Evolutionary conservation across 352 stramenopile genomes (phyloP).

Genomic region (Pythium insidiosum): DNA sequence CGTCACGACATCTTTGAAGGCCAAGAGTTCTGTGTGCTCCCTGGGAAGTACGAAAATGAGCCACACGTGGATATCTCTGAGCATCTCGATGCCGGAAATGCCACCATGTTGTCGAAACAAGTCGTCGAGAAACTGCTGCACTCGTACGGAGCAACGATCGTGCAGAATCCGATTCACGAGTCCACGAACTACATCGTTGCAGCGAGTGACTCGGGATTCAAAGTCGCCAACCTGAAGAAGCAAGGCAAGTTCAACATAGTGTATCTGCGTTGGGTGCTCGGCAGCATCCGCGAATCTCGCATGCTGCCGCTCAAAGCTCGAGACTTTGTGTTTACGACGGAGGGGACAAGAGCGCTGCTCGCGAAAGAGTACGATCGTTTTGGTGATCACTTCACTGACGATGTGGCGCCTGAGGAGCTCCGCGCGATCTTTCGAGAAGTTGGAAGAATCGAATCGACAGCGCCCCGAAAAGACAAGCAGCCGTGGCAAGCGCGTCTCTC

Average conservation of each 20-base stretch:
- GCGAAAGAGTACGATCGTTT: conserved; percentile 67
- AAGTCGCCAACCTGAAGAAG: conserved; percentile 74
- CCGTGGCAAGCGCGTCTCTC: conserved; percentile 45
- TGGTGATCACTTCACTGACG: conserved; percentile 68
- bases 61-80: conserved; percentile 1
- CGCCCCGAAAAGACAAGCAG: not conserved
- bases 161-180: conserved; percentile 69
- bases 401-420: conserved; percentile 37
- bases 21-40: conserved; percentile 73
- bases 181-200: conserved; percentile 63
- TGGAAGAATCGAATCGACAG: not conserved
- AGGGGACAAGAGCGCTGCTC: conserved; percentile 32
- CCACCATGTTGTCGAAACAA: conserved; percentile 44
- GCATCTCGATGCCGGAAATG: conserved; percentile 7
- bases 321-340: conserved; percentile 72
- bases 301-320: conserved; percentile 32
- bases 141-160: conserved; percentile 51
- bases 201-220: conserved; percentile 53
- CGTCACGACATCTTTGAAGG: conserved; percentile 55
- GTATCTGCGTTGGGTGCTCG: conserved; percentile 49
- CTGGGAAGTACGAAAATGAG: conserved; percentile 50
- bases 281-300: conserved; percentile 24
- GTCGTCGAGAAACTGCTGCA: conserved; percentile 67
- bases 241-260: conserved; percentile 75
- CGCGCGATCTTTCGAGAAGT: conserved; percentile 40